These are phyloP conservation scores for Phanerodontia chrysosporium DNA, from an alignment of 768 basidiomycete species.

Conservation along the genomic window DNA sequence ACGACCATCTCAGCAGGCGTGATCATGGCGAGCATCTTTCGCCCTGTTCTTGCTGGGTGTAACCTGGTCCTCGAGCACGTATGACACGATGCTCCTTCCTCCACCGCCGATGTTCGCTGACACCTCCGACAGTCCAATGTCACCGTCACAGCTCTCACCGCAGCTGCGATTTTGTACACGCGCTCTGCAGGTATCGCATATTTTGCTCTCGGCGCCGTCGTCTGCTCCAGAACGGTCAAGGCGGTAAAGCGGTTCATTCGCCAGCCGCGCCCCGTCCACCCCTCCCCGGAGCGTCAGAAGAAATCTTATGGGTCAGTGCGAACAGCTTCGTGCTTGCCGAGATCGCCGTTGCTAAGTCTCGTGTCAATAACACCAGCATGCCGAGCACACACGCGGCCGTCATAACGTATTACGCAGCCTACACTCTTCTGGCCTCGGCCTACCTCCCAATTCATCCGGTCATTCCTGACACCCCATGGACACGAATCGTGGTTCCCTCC, in stretches of 20 bases:
- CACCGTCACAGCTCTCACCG: constrained; percentile 50
- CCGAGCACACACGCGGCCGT: constrained; percentile 77
- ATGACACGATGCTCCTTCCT: neutral
- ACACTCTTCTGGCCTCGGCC: constrained; percentile 50
- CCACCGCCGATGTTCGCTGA: neutral
- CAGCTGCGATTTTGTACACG: constrained; percentile 49
- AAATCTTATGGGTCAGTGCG: constrained; percentile 62
- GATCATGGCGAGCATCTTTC: neutral
- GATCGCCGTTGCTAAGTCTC: neutral
- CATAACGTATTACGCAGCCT: constrained; percentile 62
- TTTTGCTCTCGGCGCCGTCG: constrained; percentile 53
- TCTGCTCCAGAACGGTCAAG: constrained; percentile 58
- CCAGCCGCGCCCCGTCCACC: constrained; percentile 55
- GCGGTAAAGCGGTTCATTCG: constrained; percentile 54
- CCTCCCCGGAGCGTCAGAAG: constrained; percentile 37
- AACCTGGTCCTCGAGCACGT: constrained; percentile 8
- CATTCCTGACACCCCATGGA: constrained; percentile 35
- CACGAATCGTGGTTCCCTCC: constrained; percentile 41
- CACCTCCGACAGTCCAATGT: constrained; percentile 46
- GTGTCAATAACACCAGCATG: constrained; percentile 50
- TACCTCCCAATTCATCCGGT: constrained; percentile 58
- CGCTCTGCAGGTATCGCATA: constrained; percentile 59
- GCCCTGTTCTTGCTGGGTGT: neutral
- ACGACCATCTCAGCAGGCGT: neutral
- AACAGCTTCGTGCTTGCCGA: neutral